phyloP scores from a whole-genome alignment of 306 rosid genomes.

The Gynostemma pentaphyllum region DNA sequence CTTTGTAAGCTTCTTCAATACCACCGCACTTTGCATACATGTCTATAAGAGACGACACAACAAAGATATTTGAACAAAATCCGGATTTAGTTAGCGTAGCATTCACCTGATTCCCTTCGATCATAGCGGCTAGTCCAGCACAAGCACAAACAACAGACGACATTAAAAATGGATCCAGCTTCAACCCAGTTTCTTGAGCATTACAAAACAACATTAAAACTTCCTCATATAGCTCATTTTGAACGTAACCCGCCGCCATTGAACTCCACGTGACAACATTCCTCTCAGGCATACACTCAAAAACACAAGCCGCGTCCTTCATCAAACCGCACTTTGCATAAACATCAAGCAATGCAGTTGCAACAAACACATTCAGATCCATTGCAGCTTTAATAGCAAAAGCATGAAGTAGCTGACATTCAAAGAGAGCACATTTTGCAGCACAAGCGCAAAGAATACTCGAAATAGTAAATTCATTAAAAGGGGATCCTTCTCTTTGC shows the following conservation, averaged over 20 bases:
- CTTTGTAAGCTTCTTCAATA: slow-evolving; percentile 50
- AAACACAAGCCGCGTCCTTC: slow-evolving; percentile 44
- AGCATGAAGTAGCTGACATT: slow-evolving; percentile 66
- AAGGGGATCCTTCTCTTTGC: slow-evolving; percentile 52
- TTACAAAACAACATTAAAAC: slow-evolving; percentile 53
- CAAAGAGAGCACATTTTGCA: slow-evolving; percentile 33
- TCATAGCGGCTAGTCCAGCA: slow-evolving; percentile 56
- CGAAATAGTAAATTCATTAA: slow-evolving; percentile 71
- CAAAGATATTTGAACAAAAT: slow-evolving; percentile 37
- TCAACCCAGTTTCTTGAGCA: slow-evolving; percentile 34
- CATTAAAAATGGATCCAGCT: slow-evolving; percentile 42
- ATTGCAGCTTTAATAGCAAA: slow-evolving; percentile 53
- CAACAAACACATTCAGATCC: slow-evolving; percentile 64
- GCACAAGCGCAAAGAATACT: slow-evolving; percentile 78
- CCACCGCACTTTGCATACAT: slow-evolving; percentile 89
- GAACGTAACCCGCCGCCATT: slow-evolving; percentile 63
- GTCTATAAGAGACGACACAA: slow-evolving; percentile 56
- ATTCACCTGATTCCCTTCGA: slow-evolving; percentile 71
- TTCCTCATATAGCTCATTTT: slow-evolving; percentile 56
- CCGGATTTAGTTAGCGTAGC: slow-evolving; percentile 54
- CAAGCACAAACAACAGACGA: slow-evolving; percentile 73
- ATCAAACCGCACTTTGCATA: slow-evolving; percentile 61
- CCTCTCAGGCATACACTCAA: slow-evolving; percentile 53
- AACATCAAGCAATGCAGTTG: slow-evolving; percentile 70
- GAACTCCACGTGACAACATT: slow-evolving; percentile 88